Evolutionary conservation across 192 early-diverging fungal genomes (phyloP).

Genomic region (Coemansia asiatica): DNA sequence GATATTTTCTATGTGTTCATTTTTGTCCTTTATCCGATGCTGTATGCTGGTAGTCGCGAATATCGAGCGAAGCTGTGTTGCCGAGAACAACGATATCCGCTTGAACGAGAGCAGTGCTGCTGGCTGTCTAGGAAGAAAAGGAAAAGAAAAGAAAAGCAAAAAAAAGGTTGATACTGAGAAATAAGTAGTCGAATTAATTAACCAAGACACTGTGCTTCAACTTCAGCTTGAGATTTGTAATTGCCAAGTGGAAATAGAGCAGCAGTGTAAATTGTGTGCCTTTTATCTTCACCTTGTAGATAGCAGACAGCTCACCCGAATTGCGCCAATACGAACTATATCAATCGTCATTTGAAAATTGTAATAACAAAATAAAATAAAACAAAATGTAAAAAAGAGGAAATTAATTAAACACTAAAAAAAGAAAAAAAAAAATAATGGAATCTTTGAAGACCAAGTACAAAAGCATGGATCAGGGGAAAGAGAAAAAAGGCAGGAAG

Average conservation of each 20-base stretch:
- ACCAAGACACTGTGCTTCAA: no score
- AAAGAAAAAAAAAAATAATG: neutral
- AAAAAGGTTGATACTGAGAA: neutral
- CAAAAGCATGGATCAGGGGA: neutral
- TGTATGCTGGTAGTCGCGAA: neutral
- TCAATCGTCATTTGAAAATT: neutral
- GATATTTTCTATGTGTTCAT: neutral
- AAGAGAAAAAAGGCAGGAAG: no score
- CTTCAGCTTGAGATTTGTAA: no score
- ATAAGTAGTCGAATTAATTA: no score
- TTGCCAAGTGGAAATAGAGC: no score
- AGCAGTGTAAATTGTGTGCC: no score
- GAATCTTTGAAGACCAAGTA: neutral
- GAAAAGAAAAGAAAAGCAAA: neutral
- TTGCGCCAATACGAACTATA: no score
- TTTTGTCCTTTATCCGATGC: neutral
- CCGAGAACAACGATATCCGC: neutral
- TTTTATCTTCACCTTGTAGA: no score
- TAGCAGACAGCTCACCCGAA: no score
- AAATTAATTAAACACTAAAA: neutral
- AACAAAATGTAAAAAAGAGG: neutral
- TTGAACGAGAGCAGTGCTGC: neutral
- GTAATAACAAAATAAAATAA: neutral
- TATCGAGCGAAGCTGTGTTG: neutral
- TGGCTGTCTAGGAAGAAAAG: neutral